Evolutionary conservation across 768 basidiomycete genomes (phyloP).

Genomic region (Phlegmacium glaucopus): DNA sequence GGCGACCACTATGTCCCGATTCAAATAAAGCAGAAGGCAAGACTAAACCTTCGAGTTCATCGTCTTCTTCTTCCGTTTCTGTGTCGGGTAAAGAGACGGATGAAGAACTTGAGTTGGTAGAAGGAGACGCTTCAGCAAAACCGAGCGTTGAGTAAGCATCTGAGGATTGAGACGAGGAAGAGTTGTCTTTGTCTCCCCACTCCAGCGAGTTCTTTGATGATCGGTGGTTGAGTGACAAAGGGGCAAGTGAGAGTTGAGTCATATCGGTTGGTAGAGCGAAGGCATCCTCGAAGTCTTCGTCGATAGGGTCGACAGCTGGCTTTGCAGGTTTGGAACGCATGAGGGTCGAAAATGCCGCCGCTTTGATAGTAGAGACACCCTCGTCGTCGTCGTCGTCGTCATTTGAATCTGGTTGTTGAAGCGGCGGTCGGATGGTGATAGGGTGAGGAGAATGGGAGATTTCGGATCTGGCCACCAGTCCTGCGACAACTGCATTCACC

Average conservation of each 20-base stretch:
- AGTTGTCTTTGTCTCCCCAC: conserved; percentile 83
- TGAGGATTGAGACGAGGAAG: conserved; percentile 82
- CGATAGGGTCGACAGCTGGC: conserved; percentile 37
- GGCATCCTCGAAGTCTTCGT: conserved; percentile 82
- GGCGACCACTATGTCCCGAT: conserved; percentile 55
- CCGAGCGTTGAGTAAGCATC: conserved; percentile 81
- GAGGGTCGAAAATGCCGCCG: conserved; percentile 39
- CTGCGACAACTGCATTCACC: conserved; percentile 34
- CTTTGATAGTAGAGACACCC: conserved; percentile 83
- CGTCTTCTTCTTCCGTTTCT: conserved; percentile 73
- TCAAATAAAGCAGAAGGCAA: conserved; percentile 76
- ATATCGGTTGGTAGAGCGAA: conserved; percentile 80
- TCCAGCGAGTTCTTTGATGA: conserved; percentile 82
- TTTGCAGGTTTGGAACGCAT: conserved; percentile 32
- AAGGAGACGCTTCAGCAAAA: conserved; percentile 67
- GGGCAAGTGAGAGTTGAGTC: conserved; percentile 78
- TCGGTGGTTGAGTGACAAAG: conserved; percentile 70
- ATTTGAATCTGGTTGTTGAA: conserved; percentile 39
- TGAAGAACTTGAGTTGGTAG: conserved; percentile 53
- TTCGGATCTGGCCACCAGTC: conserved; percentile 36
- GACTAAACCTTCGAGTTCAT: conserved; percentile 77
- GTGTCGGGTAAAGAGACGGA: conserved; percentile 69
- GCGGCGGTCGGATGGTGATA: conserved; percentile 67
- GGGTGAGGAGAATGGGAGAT: conserved; percentile 30
- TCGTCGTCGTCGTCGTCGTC: conserved; percentile 71